Conservation (phyloP, 2,329 filamentous ascomycete genomes). For the Trichoderma citrinoviride region DNA sequence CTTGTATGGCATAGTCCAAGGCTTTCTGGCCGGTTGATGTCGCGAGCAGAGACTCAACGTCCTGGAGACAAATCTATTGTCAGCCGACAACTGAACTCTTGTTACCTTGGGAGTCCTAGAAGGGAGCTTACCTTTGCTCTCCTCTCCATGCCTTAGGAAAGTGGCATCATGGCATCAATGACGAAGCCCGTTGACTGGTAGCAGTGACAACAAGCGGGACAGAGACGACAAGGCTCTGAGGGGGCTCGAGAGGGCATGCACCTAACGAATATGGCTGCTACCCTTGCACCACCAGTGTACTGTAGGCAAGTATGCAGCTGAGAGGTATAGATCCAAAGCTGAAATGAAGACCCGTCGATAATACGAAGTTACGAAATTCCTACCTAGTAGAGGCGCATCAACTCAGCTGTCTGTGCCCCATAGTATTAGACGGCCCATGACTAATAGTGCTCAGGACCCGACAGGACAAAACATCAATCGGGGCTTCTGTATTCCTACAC, state of each 20-base stretch:
- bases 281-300: background rate
- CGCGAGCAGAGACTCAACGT: conserved; percentile 39
- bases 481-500: too few relatives aligned
- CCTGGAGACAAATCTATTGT: conserved; percentile 29
- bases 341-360: too few relatives aligned
- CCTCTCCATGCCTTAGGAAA: conserved; percentile 36
- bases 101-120: background rate
- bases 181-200: background rate
- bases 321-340: background rate
- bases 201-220: background rate
- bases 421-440: conserved; percentile 9
- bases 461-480: too few relatives aligned
- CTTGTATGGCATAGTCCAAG: conserved; percentile 70
- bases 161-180: conserved; percentile 17
- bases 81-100: background rate
- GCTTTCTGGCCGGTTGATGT: conserved; percentile 52
- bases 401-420: background rate
- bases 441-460: background rate
- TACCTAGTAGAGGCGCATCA: too few relatives aligned
- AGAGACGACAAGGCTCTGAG: background rate
- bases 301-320: background rate
- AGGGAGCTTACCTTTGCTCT: conserved; percentile 37
- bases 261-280: background rate
- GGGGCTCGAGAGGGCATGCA: background rate
- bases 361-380: too few relatives aligned